A percentile compares a stretch with the other conserved stretches of the same genome.
phyloP scores from a whole-genome alignment of 768 basidiomycete species.

The Macrolepiota albuminosa region DNA sequence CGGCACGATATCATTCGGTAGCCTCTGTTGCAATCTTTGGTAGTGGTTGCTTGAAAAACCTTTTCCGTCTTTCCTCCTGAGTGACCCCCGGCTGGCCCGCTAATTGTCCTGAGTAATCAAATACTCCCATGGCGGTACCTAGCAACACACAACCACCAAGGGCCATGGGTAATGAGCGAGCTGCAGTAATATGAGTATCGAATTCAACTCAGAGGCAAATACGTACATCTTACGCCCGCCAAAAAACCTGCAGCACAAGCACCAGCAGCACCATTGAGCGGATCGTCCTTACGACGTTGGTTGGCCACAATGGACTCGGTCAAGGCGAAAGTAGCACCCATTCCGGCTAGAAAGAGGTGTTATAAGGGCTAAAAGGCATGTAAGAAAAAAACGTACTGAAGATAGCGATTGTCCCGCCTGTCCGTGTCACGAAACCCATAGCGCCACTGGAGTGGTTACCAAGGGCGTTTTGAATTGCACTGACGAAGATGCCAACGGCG shows the following conservation, averaged over 20 bases:
- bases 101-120: conserved; percentile 73
- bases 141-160: conserved; percentile 74
- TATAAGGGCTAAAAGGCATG: background rate
- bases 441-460: conserved; percentile 74
- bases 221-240: conserved; percentile 77
- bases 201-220: background rate
- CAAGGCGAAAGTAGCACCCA: conserved; percentile 83
- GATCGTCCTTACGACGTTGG: conserved; percentile 70
- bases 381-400: conserved; percentile 60
- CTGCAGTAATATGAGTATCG: conserved; percentile 31
- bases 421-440: conserved; percentile 81
- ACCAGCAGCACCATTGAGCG: conserved; percentile 77
- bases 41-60: conserved; percentile 79
- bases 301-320: conserved; percentile 83
- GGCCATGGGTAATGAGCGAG: conserved; percentile 79
- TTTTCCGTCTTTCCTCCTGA: conserved; percentile 67
- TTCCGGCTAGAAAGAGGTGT: conserved; percentile 56
- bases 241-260: conserved; percentile 93
- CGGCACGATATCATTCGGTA: conserved; percentile 19
- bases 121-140: conserved; percentile 76
- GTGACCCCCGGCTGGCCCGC: conserved; percentile 36
- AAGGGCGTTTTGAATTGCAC: conserved; percentile 73
- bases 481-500: conserved; percentile 63
- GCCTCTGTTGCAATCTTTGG: conserved; percentile 34
- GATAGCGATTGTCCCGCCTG: conserved; percentile 85